Evolutionary conservation across 2,329 filamentous ascomycete genomes (phyloP).

Genomic region (Aureobasidium uvarum): DNA sequence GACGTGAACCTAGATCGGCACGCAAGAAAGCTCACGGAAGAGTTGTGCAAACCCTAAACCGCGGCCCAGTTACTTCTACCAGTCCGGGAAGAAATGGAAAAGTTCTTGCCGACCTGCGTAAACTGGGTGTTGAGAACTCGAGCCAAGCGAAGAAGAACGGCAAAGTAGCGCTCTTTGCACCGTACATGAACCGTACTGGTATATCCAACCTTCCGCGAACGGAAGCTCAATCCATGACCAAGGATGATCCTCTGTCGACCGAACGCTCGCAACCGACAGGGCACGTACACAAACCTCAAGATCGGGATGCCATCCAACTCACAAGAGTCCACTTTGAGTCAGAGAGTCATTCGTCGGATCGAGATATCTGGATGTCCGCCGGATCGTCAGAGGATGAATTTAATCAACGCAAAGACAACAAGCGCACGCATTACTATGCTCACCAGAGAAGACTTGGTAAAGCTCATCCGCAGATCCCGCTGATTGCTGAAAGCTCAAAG

Average conservation of each 20-base stretch:
- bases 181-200: conserved; percentile 28
- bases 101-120: conserved; percentile 13
- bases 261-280: neutral
- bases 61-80: neutral
- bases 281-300: neutral
- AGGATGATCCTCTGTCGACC: neutral
- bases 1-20: neutral
- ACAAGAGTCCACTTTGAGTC: neutral
- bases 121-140: neutral
- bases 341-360: conserved; percentile 23
- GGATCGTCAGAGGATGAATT: neutral
- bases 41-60: neutral
- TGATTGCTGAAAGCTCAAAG: neutral
- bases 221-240: neutral
- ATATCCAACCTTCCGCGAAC: conserved; percentile 18
- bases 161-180: conserved; percentile 16
- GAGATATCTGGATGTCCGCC: conserved; percentile 23
- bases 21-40: neutral
- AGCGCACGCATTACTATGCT: neutral
- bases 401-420: neutral
- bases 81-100: conserved; percentile 7
- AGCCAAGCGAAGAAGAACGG: neutral
- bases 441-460: neutral
- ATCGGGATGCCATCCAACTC: neutral
- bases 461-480: neutral